phyloP scores from a whole-genome alignment of 805 yeast genomes.

The Crinitomyces ghanaensis region DNA sequence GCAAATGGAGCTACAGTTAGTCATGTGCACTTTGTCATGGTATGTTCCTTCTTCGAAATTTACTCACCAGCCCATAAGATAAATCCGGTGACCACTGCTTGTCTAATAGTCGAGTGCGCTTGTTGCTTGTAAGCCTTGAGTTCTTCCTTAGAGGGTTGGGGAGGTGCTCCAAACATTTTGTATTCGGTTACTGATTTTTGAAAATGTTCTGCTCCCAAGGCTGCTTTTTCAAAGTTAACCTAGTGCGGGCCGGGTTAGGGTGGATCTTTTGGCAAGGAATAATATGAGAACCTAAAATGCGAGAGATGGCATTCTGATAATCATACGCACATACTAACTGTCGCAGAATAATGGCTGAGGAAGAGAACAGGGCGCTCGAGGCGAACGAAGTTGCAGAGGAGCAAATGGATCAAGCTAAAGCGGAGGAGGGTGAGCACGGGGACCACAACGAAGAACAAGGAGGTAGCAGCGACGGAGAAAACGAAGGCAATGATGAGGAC shows the following conservation, averaged over 20 bases:
- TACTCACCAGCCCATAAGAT: constrained; percentile 30
- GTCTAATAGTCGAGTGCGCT: constrained; percentile 22
- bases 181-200: too few species aligned
- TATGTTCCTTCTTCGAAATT: background rate
- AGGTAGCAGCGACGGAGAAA: background rate
- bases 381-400: background rate
- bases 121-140: constrained; percentile 22
- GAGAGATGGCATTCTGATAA: too few species aligned
- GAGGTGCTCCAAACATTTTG: constrained; percentile 29
- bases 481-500: background rate
- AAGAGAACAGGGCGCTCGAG: too few species aligned
- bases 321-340: too few species aligned
- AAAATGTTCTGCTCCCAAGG: too few species aligned
- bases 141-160: constrained; percentile 30
- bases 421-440: background rate
- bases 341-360: too few species aligned
- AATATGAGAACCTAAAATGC: too few species aligned
- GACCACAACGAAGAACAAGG: constrained; percentile 1
- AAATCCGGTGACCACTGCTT: constrained; percentile 25
- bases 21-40: constrained; percentile 1
- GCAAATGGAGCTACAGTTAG: constrained; percentile 29
- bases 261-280: too few species aligned
- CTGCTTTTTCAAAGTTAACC: too few species aligned
- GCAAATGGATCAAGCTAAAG: too few species aligned
- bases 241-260: too few species aligned